Evolutionary conservation across 495 filamentous ascomycete species (phyloP).

Genomic region (Ramalina intermedia): DNA sequence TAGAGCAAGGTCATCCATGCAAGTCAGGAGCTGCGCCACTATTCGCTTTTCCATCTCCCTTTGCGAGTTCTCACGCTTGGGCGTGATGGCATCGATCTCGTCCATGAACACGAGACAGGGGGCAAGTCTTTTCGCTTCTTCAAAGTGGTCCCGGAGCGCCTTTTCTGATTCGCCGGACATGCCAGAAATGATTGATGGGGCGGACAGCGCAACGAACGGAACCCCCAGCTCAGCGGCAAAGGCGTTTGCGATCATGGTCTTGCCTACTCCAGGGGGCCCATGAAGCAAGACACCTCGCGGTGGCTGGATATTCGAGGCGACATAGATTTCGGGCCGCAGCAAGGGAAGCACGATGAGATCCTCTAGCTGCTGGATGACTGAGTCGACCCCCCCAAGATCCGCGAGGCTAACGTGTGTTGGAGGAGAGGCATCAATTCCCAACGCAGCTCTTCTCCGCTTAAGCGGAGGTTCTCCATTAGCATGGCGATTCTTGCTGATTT

Average conservation of each 20-base stretch:
- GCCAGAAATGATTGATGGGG: constrained; percentile 77
- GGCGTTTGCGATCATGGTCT: constrained; percentile 85
- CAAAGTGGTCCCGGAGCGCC: constrained; percentile 77
- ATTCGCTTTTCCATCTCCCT: constrained; percentile 95
- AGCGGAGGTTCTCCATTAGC: constrained; percentile 52
- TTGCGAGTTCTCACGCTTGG: constrained; percentile 87
- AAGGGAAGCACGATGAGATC: constrained; percentile 75
- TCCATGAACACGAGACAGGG: constrained; percentile 92
- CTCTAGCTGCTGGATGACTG: constrained; percentile 60
- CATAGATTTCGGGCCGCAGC: constrained; percentile 51
- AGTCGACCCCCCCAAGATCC: constrained; percentile 76
- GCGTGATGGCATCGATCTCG: constrained; percentile 92
- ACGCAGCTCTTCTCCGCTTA: constrained; percentile 49
- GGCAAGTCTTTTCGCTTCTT: constrained; percentile 74
- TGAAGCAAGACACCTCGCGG: constrained; percentile 84
- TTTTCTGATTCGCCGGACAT: constrained; percentile 97
- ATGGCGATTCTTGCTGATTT: constrained; percentile 32
- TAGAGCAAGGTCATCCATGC: constrained; percentile 71
- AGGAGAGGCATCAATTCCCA: constrained; percentile 47
- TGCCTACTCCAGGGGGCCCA: constrained; percentile 89
- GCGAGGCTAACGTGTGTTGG: constrained; percentile 62
- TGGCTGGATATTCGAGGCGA: constrained; percentile 45
- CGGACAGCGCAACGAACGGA: constrained; percentile 77
- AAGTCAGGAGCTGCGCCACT: constrained; percentile 82
- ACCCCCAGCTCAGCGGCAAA: constrained; percentile 76